These are phyloP conservation scores for Lindgomyces ingoldianus DNA, from an alignment of 495 filamentous ascomycete species.

Conservation along the genomic window DNA sequence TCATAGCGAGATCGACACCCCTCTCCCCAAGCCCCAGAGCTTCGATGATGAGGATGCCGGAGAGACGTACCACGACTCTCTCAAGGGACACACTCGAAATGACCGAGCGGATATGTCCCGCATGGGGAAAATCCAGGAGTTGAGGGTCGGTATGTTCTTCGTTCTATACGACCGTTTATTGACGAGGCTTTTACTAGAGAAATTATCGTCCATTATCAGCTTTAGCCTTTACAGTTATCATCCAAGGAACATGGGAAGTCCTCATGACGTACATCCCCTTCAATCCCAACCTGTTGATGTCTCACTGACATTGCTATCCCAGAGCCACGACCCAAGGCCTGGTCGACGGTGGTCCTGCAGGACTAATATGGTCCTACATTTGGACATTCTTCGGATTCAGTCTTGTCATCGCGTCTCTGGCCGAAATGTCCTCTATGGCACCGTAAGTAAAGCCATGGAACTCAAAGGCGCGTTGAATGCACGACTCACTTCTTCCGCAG, in stretches of 20 bases:
- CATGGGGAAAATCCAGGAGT: conserved; percentile 35
- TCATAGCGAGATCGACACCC: neutral
- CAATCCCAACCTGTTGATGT: neutral
- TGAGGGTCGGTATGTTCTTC: conserved; percentile 18
- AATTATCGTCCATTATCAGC: conserved; percentile 37
- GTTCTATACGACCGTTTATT: neutral
- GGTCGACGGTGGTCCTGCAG: conserved; percentile 43
- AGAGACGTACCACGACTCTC: conserved; percentile 17
- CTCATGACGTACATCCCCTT: conserved; percentile 24
- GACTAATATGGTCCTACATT: conserved; percentile 33
- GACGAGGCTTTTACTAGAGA: neutral
- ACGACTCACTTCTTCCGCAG: no score
- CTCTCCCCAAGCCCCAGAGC: neutral
- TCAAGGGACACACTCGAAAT: conserved; percentile 26
- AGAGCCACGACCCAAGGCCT: conserved; percentile 34
- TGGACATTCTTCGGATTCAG: conserved; percentile 29
- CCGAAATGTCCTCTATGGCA: conserved; percentile 42
- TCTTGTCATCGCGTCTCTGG: conserved; percentile 21
- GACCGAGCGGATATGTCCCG: conserved; percentile 29
- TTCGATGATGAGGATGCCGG: conserved; percentile 25
- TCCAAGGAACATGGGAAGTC: conserved; percentile 36
- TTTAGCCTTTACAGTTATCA: conserved; percentile 35
- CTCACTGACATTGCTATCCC: neutral
- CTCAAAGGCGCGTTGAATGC: no score
- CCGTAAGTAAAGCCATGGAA: conserved; percentile 1